A percentile compares a stretch with the other conserved stretches of the same genome.
Conservation (phyloP, 208 protist species). For the Trypanosoma melophagium region DNA sequence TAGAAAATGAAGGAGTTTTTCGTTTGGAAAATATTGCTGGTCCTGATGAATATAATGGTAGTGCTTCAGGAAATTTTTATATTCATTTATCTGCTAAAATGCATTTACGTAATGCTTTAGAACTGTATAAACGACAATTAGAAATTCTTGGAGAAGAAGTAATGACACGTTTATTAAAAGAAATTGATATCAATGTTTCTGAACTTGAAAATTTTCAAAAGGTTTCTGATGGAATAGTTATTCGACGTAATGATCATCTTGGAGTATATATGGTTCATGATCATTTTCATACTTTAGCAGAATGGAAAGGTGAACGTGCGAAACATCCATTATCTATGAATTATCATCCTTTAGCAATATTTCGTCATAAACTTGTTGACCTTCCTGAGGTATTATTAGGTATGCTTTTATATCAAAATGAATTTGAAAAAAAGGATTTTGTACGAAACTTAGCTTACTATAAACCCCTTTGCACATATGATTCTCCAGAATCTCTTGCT, state of each 20-base stretch:
- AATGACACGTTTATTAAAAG: slow-evolving; percentile 45
- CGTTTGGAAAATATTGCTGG: slow-evolving; percentile 84
- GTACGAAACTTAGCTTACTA: slow-evolving; percentile 80
- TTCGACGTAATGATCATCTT: slow-evolving; percentile 61
- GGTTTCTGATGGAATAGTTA: slow-evolving; percentile 52
- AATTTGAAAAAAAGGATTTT: slow-evolving; percentile 79
- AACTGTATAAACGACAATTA: slow-evolving; percentile 51
- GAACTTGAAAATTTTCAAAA: slow-evolving; percentile 63
- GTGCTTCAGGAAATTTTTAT: slow-evolving; percentile 85
- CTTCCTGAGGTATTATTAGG: slow-evolving; percentile 87
- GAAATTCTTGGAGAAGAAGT: slow-evolving; percentile 45
- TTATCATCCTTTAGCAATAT: slow-evolving; percentile 90
- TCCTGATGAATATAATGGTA: slow-evolving; percentile 82
- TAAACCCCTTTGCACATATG: slow-evolving; percentile 78
- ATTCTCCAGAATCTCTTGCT: slow-evolving; percentile 78
- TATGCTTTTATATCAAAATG: slow-evolving; percentile 76
- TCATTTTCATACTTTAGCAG: slow-evolving; percentile 75
- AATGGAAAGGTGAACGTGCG: slow-evolving; percentile 63
- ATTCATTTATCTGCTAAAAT: slow-evolving; percentile 84
- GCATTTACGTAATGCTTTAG: slow-evolving; percentile 61
- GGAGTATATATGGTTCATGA: slow-evolving; percentile 88
- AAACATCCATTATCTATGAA: slow-evolving; percentile 85
- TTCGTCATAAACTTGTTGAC: slow-evolving; percentile 82
- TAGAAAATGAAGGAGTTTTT: slow-evolving; percentile 70
- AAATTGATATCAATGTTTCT: slow-evolving; percentile 60